Evolutionary conservation across 2,329 filamentous ascomycete genomes (phyloP).

Genomic region (Celoporthe dispersa): DNA sequence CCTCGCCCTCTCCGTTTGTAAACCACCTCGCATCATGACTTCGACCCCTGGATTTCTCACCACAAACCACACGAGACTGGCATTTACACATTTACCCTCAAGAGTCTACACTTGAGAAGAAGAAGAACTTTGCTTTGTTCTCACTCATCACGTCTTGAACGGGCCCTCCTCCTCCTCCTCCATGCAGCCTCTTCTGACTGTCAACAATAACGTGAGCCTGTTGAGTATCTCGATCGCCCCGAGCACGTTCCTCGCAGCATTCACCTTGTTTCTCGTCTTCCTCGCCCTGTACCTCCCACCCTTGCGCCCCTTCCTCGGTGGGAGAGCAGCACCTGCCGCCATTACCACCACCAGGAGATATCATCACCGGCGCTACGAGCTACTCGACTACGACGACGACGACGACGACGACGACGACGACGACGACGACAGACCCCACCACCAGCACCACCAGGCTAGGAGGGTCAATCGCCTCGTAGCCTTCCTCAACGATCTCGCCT

Average conservation of each 20-base stretch:
- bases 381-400: constrained; percentile 11
- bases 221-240: constrained; percentile 63
- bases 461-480: constrained; percentile 13
- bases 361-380: neutral
- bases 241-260: constrained; percentile 58
- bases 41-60: neutral
- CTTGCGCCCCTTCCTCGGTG: constrained; percentile 27
- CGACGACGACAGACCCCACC: neutral
- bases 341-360: constrained; percentile 6
- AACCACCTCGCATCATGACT: neutral
- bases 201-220: constrained; percentile 66
- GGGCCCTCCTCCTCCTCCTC: constrained; percentile 32
- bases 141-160: neutral
- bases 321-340: constrained; percentile 24
- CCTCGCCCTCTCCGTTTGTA: neutral
- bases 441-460: neutral
- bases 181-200: constrained; percentile 64
- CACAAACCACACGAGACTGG: neutral
- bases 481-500: constrained; percentile 25
- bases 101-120: neutral
- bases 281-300: constrained; percentile 52
- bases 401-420: neutral
- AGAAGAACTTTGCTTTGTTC: neutral
- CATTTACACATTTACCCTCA: neutral
- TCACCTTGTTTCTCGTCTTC: constrained; percentile 56